phyloP scores from a whole-genome alignment of 805 yeast species.

The Middelhovenomyces tepae region DNA sequence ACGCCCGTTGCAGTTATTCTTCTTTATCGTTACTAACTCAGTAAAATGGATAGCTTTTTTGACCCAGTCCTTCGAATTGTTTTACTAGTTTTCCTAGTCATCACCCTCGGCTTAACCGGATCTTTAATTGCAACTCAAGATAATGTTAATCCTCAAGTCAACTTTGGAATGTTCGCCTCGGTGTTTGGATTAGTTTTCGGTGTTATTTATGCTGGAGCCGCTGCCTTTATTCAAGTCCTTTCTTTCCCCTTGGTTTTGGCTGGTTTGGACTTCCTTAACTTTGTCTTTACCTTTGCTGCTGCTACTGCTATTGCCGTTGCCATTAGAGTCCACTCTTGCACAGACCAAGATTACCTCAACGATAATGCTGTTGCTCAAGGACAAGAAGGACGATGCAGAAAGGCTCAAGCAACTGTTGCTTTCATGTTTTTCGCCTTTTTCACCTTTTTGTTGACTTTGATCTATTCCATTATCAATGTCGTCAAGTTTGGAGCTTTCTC shows the following conservation, averaged over 20 bases:
- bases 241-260: constrained; percentile 83
- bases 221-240: constrained; percentile 65
- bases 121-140: constrained; percentile 59
- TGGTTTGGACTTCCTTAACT: constrained; percentile 74
- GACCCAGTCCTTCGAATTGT: constrained; percentile 67
- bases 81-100: constrained; percentile 67
- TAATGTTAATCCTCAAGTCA: constrained; percentile 60
- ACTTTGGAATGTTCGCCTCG: constrained; percentile 78
- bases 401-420: constrained; percentile 80
- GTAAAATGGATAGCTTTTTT: no score
- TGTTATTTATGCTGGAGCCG: constrained; percentile 66
- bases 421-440: constrained; percentile 80
- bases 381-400: constrained; percentile 78
- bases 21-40: no score
- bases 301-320: constrained; percentile 93
- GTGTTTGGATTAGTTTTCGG: constrained; percentile 80
- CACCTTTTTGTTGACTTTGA: constrained; percentile 57
- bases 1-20: no score
- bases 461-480: constrained; percentile 40
- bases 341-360: constrained; percentile 54
- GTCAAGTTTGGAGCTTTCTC: constrained; percentile 53
- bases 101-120: constrained; percentile 81
- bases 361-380: constrained; percentile 68
- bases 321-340: constrained; percentile 79
- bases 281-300: constrained; percentile 87